Base-by-base conservation (phyloP, 2,329 filamentous ascomycete species). In the Phyllosticta citrichinensis region DNA sequence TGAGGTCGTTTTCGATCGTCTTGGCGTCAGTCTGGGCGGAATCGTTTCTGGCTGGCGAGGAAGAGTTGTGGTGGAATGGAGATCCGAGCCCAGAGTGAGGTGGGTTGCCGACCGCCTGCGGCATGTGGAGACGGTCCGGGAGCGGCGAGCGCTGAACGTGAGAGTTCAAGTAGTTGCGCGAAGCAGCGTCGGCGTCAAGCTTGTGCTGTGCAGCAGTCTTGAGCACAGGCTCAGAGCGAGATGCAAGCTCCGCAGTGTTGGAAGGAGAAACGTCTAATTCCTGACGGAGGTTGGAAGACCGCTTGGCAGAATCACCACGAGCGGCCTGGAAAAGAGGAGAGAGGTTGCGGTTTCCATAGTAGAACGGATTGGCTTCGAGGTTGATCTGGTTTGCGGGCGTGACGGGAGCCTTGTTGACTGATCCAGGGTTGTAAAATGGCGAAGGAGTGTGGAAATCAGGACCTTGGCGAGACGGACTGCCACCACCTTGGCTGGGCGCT, bases 251-350 rank as follows among this genome's bases (percentile, higher is more conserved):
- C 22, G 17, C 27, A 12, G 47, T 47, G 54, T 57, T 53, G 19
- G 60, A 58, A 5, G 60, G 55, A n/a, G 60, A 58, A 52, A 52
- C 53, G 40, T 61, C 59, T 24, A 77, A 67, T 61, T 78, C 75
- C 33, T 77, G 76, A 17, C 76, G 75, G 10, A 79, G 70, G 56
- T 71, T 69, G 33, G 77, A 79, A 30, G 76, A 74, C 35, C 74
- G 75, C 54, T 73, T 70, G 5, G 72, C 66, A 12, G 74, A 72
- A 51, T 78, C 75, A n/a, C 68, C 66, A 60, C 76, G 74, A 14
- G 75, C 75, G 33, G 77, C 76, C 64, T 79, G 75, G 71, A 80
- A 80, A 24, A 80, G 64, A 3, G 77, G 76, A 2, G 77, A 79
- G 35, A 80, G 75, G 63, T 80, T 80, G 51, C 73, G 73, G 58